These are phyloP conservation scores for Berberis vulgaris DNA, from an alignment of 164 flowering plant species.

Conservation along the genomic window DNA sequence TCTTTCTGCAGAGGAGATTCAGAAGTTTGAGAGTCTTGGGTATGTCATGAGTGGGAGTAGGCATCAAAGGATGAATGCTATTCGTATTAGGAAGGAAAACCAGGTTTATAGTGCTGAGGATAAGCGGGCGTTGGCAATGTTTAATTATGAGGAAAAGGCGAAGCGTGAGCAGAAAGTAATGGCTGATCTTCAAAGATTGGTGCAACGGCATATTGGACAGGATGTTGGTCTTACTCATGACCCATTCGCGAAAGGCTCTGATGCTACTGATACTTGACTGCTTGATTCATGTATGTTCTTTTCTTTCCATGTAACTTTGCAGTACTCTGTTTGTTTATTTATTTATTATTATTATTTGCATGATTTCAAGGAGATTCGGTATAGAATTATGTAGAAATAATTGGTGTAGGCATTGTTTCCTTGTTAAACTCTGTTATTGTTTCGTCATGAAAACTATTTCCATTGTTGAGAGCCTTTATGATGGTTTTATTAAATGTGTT, in stretches of 20 bases:
- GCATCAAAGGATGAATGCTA: slow-evolving; percentile 99
- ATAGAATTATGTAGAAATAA: too few relatives aligned
- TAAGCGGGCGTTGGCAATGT: slow-evolving; percentile 89
- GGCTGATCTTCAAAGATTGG: slow-evolving; percentile 92
- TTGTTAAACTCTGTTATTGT: too few relatives aligned
- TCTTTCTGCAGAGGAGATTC: slow-evolving; percentile 90
- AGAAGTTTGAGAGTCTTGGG: slow-evolving; percentile 80
- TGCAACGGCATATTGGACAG: slow-evolving; percentile 89
- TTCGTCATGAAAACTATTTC: too few relatives aligned
- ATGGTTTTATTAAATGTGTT: too few relatives aligned
- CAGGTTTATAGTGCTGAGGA: slow-evolving; percentile 98
- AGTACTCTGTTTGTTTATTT: too few relatives aligned
- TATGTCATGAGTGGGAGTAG: slow-evolving; percentile 99
- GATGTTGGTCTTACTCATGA: slow-evolving; percentile 91
- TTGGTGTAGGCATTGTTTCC: too few relatives aligned
- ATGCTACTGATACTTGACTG: slow-evolving; percentile 53
- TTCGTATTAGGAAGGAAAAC: slow-evolving; percentile 98
- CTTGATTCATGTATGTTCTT: slow-evolving; percentile 15
- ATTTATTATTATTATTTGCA: too few relatives aligned
- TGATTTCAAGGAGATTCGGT: too few relatives aligned
- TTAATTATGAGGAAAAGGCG: slow-evolving; percentile 89
- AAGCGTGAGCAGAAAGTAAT: slow-evolving; percentile 93
- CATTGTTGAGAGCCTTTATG: too few relatives aligned
- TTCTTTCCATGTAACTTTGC: too few relatives aligned
- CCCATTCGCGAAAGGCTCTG: slow-evolving; percentile 68